Evolutionary conservation across 2,329 filamentous ascomycete genomes (phyloP).

Genomic region (Ceratocystis smalleyi): DNA sequence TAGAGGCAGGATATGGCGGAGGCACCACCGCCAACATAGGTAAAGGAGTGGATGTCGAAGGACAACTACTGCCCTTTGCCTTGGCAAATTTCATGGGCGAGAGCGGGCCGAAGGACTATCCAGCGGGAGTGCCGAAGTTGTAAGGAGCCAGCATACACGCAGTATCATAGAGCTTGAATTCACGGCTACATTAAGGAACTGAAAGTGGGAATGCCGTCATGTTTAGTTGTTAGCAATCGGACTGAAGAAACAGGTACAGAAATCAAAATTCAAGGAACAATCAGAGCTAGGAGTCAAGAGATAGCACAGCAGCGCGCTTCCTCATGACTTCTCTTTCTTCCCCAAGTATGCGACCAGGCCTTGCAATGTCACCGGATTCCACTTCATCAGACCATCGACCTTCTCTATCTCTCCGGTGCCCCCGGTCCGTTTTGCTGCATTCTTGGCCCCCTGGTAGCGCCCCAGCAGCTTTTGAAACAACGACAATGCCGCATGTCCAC

Average conservation of each 20-base stretch:
- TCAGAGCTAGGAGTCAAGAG: not conserved
- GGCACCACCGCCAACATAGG: not conserved
- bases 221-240: no score
- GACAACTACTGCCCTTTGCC: slow-evolving; percentile 1
- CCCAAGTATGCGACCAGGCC: not conserved
- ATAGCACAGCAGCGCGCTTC: no score
- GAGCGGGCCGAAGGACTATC: slow-evolving; percentile 14
- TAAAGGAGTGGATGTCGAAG: not conserved
- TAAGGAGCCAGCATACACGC: not conserved
- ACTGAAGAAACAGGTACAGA: not conserved
- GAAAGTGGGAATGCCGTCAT: no score
- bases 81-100: slow-evolving; percentile 14
- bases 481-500: not conserved
- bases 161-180: not conserved
- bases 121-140: slow-evolving; percentile 11
- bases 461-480: not conserved
- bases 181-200: not conserved
- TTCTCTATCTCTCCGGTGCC: not conserved
- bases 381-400: not conserved
- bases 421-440: not conserved
- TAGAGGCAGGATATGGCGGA: not conserved
- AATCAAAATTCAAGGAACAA: not conserved
- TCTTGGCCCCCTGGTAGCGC: not conserved
- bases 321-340: not conserved
- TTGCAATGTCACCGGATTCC: not conserved